A percentile compares a stretch with the other conserved stretches of the same genome.
These are phyloP conservation scores for Fennellomyces sp. DNA, from an alignment of 371 early-diverging fungal genomes.

Conservation along the genomic window DNA sequence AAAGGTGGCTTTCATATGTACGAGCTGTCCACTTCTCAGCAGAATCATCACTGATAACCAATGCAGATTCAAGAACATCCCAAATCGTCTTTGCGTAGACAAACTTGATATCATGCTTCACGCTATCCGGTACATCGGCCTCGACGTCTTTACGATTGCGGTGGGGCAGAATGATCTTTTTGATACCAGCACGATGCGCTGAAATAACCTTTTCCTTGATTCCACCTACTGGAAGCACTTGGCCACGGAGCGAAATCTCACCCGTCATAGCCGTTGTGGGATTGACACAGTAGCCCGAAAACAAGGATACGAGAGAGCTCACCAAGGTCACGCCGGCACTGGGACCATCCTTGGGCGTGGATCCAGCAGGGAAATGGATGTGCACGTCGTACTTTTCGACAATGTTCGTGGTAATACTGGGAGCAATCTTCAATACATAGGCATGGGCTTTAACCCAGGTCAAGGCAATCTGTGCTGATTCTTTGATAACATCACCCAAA, in stretches of 20 bases:
- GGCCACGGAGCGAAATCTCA: slow-evolving; percentile 84
- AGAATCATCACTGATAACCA: no score
- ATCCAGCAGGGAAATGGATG: slow-evolving; percentile 84
- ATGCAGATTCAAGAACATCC: slow-evolving; percentile 59
- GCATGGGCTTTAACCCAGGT: slow-evolving; percentile 85
- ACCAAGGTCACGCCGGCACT: slow-evolving; percentile 52
- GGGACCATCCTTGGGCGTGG: slow-evolving; percentile 50
- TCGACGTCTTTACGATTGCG: slow-evolving; percentile 63
- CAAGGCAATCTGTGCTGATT: slow-evolving; percentile 81
- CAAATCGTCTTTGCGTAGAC: slow-evolving; percentile 69
- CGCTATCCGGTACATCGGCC: slow-evolving; percentile 71
- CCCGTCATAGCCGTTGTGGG: slow-evolving; percentile 81
- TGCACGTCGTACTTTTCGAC: slow-evolving; percentile 74
- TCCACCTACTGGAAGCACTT: slow-evolving; percentile 85
- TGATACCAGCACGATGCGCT: slow-evolving; percentile 83
- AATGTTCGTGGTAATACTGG: slow-evolving; percentile 37
- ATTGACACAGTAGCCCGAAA: slow-evolving; percentile 62
- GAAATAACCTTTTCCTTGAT: slow-evolving; percentile 89
- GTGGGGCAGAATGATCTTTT: slow-evolving; percentile 59
- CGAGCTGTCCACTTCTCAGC: no score
- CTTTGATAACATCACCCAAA: slow-evolving; percentile 87
- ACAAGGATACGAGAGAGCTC: slow-evolving; percentile 72
- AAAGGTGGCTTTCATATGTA: no score
- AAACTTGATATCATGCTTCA: slow-evolving; percentile 72
- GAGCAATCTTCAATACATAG: slow-evolving; percentile 58